Evolutionary conservation across 306 rosid genomes (phyloP), one percentile per base, ranked within the genome.

Genomic region (Dalbergia cultrata): DNA sequence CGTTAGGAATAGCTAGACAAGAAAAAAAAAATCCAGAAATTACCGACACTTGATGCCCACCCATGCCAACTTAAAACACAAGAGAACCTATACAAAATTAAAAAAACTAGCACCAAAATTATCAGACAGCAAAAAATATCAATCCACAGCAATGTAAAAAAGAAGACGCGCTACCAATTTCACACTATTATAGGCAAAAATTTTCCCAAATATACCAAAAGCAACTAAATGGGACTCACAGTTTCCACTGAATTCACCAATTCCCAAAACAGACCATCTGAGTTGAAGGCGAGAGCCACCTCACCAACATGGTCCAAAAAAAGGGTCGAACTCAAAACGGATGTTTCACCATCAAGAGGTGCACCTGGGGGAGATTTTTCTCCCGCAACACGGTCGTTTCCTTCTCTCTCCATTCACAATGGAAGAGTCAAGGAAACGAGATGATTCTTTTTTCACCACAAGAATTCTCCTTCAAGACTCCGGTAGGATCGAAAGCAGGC

Each of bases 181-280:
- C 18, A 64, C 72, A 75, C 50, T 14, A 72, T 5, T 44, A 44
- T 35, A 65, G 54, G 37, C 59, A 63, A 50, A 4, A 5, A 63
- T 33, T 57, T 71, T 22, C 33, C 74, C 67, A 60, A 67, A 50
- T 59, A 79, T 4, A 11, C 79, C 4, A 8, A 17, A 22, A 33
- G 81, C 76, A 75, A 67, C 8, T 14, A 68, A 56, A 34, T 41
- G 67, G 61, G 67, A 43, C 71, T 82, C 81, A 92, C 99, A 78
- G 59, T 64, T 31, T 78, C 83, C 49, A 81, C 72, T 5, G 91
- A 62, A 11, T 77, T 78, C 14, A 83, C 64, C 64, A 69, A 78
- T 78, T 89, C 81, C 99, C 99, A 95, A 73, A 89, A 85, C 75
- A 95, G 77, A 14, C 91, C 90, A 78, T 90, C 86, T 11, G 96